Percentiles rank a stretch among this genome's conserved stretches.
These are phyloP conservation scores for Botrytis galanthina DNA, from an alignment of 2,329 filamentous ascomycete genomes.

Conservation along the genomic window DNA sequence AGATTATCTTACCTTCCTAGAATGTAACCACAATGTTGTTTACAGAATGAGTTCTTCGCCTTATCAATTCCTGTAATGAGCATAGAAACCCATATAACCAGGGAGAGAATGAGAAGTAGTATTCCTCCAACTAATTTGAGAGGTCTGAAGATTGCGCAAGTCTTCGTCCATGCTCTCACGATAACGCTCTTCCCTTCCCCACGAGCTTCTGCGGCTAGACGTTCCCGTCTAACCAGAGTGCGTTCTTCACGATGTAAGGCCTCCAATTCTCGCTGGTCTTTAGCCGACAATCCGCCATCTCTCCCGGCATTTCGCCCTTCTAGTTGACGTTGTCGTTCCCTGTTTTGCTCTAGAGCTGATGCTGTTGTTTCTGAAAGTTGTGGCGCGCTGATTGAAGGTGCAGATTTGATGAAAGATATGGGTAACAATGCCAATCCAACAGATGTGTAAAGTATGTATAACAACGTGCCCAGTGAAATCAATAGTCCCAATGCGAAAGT, in stretches of 20 bases:
- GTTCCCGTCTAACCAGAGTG: constrained; percentile 83
- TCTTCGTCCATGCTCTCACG: constrained; percentile 73
- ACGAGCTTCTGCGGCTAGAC: constrained; percentile 77
- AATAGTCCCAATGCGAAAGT: constrained; percentile 89
- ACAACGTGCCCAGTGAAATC: constrained; percentile 77
- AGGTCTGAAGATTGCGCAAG: constrained; percentile 79
- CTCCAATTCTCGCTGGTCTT: constrained; percentile 87
- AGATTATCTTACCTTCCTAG: constrained; percentile 53
- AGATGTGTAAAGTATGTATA: constrained; percentile 88
- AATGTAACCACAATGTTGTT: constrained; percentile 86
- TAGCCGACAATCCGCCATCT: constrained; percentile 70
- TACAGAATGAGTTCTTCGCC: constrained; percentile 91
- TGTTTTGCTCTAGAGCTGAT: constrained; percentile 79
- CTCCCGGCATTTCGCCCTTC: constrained; percentile 80
- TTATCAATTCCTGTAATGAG: constrained; percentile 95
- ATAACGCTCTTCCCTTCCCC: constrained; percentile 75
- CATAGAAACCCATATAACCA: constrained; percentile 87
- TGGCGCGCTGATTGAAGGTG: constrained; percentile 80
- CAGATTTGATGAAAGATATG: constrained; percentile 86
- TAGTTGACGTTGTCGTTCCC: constrained; percentile 87
- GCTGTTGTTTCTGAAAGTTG: constrained; percentile 74
- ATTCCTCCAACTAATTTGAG: constrained; percentile 85
- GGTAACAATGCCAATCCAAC: constrained; percentile 86
- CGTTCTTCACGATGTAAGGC: constrained; percentile 85
- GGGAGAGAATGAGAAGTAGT: constrained; percentile 67